Evolutionary conservation across 2,329 filamentous ascomycete genomes (phyloP).

Genomic region (Lojkania enalia): DNA sequence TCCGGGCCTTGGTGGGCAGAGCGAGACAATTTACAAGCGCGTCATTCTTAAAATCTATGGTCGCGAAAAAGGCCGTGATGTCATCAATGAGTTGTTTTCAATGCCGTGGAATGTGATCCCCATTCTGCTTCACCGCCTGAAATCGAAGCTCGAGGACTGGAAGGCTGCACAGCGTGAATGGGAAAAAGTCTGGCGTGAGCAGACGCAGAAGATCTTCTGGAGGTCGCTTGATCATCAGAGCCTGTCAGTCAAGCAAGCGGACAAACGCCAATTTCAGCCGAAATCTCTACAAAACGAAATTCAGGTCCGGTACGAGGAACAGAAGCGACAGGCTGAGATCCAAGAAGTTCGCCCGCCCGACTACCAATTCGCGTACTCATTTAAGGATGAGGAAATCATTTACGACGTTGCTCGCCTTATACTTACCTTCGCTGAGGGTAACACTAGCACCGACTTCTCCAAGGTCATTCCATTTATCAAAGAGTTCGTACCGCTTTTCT

Average conservation of each 20-base stretch:
- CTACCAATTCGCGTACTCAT: slow-evolving; percentile 75
- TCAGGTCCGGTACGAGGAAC: slow-evolving; percentile 90
- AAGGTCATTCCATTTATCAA: slow-evolving; percentile 52
- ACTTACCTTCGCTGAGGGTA: slow-evolving; percentile 49
- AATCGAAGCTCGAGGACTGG: slow-evolving; percentile 98
- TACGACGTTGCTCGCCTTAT: slow-evolving; percentile 52
- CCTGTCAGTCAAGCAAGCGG: slow-evolving; percentile 81
- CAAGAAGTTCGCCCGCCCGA: slow-evolving; percentile 62
- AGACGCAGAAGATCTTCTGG: slow-evolving; percentile 93
- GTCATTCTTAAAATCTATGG: slow-evolving; percentile 98
- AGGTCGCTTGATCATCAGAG: slow-evolving; percentile 97
- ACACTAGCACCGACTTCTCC: slow-evolving; percentile 48
- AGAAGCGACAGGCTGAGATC: slow-evolving; percentile 70
- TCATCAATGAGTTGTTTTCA: slow-evolving; percentile 83
- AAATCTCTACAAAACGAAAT: slow-evolving; percentile 91
- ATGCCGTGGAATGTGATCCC: slow-evolving; percentile 87
- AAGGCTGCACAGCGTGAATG: slow-evolving; percentile 95
- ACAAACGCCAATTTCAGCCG: slow-evolving; percentile 88
- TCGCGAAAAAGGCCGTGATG: slow-evolving; percentile 76
- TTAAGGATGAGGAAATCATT: slow-evolving; percentile 62
- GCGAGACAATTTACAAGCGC: slow-evolving; percentile 94
- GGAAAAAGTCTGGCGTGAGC: slow-evolving; percentile 98
- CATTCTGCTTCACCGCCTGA: slow-evolving; percentile 82
- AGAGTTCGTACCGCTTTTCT: slow-evolving; percentile 56
- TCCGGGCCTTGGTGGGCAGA: slow-evolving; percentile 83